These are phyloP conservation scores for Sarocladium strictum DNA, from an alignment of 2,329 filamentous ascomycete genomes.

Conservation along the genomic window DNA sequence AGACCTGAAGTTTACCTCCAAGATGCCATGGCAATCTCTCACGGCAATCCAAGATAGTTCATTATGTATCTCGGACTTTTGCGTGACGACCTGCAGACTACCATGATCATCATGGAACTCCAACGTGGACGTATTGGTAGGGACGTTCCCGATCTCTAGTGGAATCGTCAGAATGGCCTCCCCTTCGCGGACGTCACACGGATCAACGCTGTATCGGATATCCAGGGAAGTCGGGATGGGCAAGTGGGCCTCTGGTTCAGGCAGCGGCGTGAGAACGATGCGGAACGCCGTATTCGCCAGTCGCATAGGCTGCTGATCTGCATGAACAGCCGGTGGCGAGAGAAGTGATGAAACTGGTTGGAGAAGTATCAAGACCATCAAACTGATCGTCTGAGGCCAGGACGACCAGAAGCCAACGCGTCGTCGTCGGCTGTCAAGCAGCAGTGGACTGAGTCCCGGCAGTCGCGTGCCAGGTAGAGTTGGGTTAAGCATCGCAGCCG, in stretches of 20 bases:
- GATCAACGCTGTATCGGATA: background rate
- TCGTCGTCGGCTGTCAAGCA: background rate
- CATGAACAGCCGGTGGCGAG: background rate
- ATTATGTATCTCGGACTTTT: background rate
- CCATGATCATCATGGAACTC: background rate
- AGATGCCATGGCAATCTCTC: background rate
- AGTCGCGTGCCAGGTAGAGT: background rate
- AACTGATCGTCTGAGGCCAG: background rate
- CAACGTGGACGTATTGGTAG: background rate
- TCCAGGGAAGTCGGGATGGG: background rate
- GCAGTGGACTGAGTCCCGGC: background rate
- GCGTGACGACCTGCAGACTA: background rate
- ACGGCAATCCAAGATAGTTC: background rate
- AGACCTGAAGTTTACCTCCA: background rate
- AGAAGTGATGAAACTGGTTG: background rate
- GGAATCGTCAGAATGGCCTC: background rate
- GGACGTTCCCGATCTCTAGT: background rate
- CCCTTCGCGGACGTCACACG: background rate
- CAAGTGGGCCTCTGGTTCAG: background rate
- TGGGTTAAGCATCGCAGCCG: background rate
- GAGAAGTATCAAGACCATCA: background rate
- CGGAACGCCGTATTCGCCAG: background rate
- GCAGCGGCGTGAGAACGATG: slow-evolving; percentile 1
- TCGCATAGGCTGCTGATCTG: background rate
- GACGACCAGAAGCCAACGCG: background rate